Conservation (phyloP, 2,329 filamentous ascomycete species). For the Tolypocladium pustulatum region DNA sequence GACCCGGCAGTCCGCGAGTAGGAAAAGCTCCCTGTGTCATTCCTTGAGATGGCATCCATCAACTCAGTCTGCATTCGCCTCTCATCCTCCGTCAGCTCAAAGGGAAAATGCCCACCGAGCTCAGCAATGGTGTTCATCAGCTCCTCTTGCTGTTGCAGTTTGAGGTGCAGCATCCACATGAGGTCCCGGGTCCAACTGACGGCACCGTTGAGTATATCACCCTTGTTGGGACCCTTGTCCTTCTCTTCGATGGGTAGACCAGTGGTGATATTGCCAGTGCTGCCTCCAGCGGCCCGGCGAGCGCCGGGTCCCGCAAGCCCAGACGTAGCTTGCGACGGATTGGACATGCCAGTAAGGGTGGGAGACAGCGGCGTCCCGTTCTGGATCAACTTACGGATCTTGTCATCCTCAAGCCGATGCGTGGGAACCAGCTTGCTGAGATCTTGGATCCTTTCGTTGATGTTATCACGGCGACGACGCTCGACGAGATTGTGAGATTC, state of each 20-base stretch:
- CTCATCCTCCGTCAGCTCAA: slow-evolving; percentile 83
- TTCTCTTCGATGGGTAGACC: slow-evolving; percentile 92
- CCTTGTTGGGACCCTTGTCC: slow-evolving; percentile 97
- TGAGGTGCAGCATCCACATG: slow-evolving; percentile 91
- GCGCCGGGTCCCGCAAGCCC: slow-evolving; percentile 78
- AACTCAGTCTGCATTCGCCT: slow-evolving; percentile 92
- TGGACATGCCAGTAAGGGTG: slow-evolving; percentile 59
- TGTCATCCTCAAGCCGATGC: slow-evolving; percentile 92
- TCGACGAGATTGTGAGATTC: slow-evolving; percentile 97
- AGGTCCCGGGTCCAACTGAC: slow-evolving; percentile 96
- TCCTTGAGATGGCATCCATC: slow-evolving; percentile 75
- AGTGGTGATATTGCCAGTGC: slow-evolving; percentile 75
- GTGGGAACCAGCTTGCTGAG: slow-evolving; percentile 85
- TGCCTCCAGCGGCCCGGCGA: slow-evolving; percentile 62
- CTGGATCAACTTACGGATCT: slow-evolving; percentile 87
- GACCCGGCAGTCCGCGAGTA: slow-evolving; percentile 79
- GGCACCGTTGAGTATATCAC: slow-evolving; percentile 92
- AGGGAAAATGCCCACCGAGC: slow-evolving; percentile 66
- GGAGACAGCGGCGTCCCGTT: slow-evolving; percentile 87
- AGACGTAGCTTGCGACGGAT: slow-evolving; percentile 70
- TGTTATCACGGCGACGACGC: slow-evolving; percentile 88
- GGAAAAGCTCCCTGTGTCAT: slow-evolving; percentile 61
- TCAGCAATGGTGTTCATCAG: slow-evolving; percentile 65
- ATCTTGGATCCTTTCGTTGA: slow-evolving; percentile 97
- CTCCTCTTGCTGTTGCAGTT: slow-evolving; percentile 83